phyloP scores from a whole-genome alignment of 192 early-diverging fungal species.

The Backusella morwellensis region DNA sequence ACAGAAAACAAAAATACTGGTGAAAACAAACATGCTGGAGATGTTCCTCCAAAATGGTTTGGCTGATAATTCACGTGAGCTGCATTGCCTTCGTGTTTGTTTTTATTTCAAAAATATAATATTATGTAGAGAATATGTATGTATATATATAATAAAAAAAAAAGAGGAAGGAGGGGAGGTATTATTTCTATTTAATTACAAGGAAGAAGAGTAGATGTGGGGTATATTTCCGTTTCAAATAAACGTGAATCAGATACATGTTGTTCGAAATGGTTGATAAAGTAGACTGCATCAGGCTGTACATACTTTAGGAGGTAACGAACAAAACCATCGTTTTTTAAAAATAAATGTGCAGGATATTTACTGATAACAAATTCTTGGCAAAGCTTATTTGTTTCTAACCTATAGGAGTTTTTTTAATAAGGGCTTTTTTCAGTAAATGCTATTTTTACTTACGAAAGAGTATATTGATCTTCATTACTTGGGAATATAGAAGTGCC shows the following conservation, averaged over 20 bases:
- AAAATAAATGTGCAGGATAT: background rate
- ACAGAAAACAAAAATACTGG: background rate
- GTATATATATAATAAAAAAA: background rate
- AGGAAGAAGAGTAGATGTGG: background rate
- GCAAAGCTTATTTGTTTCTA: background rate
- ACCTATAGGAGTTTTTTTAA: background rate
- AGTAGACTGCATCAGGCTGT: background rate
- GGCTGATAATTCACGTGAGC: background rate
- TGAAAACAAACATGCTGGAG: background rate
- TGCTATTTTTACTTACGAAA: background rate
- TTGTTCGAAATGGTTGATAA: background rate
- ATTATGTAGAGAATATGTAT: background rate
- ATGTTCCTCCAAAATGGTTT: background rate
- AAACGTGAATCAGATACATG: background rate
- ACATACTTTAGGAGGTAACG: background rate
- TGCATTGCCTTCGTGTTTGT: background rate
- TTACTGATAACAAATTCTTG: background rate
- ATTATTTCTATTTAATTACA: background rate
- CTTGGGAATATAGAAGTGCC: background rate
- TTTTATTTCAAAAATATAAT: constrained; percentile 1
- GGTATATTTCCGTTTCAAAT: background rate
- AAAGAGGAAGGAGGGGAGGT: background rate
- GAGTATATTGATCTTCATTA: background rate
- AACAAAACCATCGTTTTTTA: background rate
- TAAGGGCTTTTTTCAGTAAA: background rate